Evolutionary conservation across 768 basidiomycete species (phyloP).

Genomic region (Suillus hirtellus): DNA sequence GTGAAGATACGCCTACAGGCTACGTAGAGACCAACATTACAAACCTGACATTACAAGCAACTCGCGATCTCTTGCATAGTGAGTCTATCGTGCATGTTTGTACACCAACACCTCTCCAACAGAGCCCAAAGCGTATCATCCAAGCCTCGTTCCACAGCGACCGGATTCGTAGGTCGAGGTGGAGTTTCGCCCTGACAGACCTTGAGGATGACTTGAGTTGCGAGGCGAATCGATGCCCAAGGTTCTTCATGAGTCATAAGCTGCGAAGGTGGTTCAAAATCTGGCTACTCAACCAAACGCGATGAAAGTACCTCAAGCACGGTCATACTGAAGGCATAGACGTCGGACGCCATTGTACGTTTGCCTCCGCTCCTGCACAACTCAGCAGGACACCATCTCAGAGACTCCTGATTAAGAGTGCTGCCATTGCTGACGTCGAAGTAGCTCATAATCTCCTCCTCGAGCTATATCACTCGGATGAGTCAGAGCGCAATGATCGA

Average conservation of each 20-base stretch:
- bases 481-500: not conserved
- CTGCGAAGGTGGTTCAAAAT: constrained; percentile 26
- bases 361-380: constrained; percentile 49
- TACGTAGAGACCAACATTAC: not conserved
- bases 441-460: constrained; percentile 48
- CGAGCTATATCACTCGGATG: constrained; percentile 37
- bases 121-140: constrained; percentile 48
- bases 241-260: constrained; percentile 55
- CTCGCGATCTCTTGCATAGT: constrained; percentile 37
- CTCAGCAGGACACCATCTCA: constrained; percentile 56
- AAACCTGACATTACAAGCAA: not conserved
- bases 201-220: constrained; percentile 50
- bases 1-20: not conserved
- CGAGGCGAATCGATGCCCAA: constrained; percentile 47
- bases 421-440: constrained; percentile 7
- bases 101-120: constrained; percentile 45
- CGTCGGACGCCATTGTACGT: constrained; percentile 48
- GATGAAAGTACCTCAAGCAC: constrained; percentile 46
- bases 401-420: constrained; percentile 25
- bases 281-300: not conserved
- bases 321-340: constrained; percentile 60
- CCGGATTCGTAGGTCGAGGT: constrained; percentile 37
- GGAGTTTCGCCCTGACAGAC: constrained; percentile 44
- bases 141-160: constrained; percentile 41
- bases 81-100: constrained; percentile 37